phyloP scores from a whole-genome alignment of 2,329 filamentous ascomycete species.

The Nigrospora osmanthi region DNA sequence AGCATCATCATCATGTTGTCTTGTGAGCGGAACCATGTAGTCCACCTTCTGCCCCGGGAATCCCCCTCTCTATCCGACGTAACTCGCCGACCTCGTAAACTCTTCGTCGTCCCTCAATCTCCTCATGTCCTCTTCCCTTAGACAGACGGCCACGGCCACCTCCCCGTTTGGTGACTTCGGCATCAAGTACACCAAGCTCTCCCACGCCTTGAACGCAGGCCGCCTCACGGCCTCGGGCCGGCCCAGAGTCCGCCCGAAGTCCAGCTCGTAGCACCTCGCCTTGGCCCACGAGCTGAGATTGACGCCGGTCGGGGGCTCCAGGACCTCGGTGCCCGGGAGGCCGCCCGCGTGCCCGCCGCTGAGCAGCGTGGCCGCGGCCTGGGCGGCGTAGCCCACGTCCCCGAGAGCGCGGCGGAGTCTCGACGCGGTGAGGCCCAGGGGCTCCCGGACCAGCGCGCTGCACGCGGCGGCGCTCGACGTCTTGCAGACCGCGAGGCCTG shows the following conservation, averaged over 20 bases:
- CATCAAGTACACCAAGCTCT: slow-evolving; percentile 42
- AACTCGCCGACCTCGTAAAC: slow-evolving; percentile 28
- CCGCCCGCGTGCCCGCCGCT: slow-evolving; percentile 12
- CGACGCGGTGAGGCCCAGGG: slow-evolving; percentile 26
- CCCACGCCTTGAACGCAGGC: slow-evolving; percentile 34
- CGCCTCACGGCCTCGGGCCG: slow-evolving; percentile 37
- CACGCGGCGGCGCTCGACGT: slow-evolving; percentile 26
- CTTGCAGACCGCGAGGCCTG: slow-evolving; percentile 39
- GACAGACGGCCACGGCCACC: slow-evolving; percentile 32
- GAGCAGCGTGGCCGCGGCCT: slow-evolving; percentile 29
- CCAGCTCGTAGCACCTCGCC: slow-evolving; percentile 31
- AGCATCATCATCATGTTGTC: too few species aligned
- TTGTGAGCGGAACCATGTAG: too few species aligned
- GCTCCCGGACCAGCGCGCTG: slow-evolving; percentile 16
- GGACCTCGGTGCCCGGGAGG: slow-evolving; percentile 20
- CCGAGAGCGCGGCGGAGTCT: slow-evolving; percentile 30
- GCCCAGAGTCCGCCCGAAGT: slow-evolving; percentile 39
- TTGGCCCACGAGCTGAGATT: slow-evolving; percentile 49
- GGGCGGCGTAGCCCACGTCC: slow-evolving; percentile 24
- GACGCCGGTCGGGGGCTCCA: slow-evolving; percentile 32
- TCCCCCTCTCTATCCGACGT: slow-evolving; percentile 19
- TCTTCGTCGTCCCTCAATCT: slow-evolving; percentile 31
- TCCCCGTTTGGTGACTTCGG: slow-evolving; percentile 33
- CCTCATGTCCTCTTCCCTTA: slow-evolving; percentile 39
- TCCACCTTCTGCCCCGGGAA: background rate